phyloP scores from a whole-genome alignment of 371 early-diverging fungal genomes.

The Mucor racemosus region DNA sequence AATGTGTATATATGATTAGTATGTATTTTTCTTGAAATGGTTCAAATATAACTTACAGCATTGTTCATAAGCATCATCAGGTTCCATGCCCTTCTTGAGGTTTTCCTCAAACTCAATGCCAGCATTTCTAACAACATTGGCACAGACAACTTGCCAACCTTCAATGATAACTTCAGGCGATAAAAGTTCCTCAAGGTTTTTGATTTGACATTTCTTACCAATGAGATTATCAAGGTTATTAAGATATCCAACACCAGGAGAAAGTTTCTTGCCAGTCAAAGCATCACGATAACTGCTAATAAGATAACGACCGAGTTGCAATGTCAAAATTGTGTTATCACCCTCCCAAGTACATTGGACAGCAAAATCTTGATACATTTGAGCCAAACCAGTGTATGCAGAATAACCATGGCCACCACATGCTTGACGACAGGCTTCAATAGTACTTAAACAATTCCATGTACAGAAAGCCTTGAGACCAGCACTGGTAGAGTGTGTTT shows the following conservation, averaged over 20 bases:
- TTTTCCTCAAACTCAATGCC: slow-evolving; percentile 78
- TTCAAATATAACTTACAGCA: slow-evolving; percentile 47
- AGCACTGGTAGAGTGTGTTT: slow-evolving; percentile 90
- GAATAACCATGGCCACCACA: slow-evolving; percentile 95
- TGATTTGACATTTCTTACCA: slow-evolving; percentile 57
- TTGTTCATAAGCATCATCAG: slow-evolving; percentile 87
- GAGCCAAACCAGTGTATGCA: slow-evolving; percentile 87
- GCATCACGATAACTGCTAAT: slow-evolving; percentile 83
- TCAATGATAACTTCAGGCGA: slow-evolving; percentile 71
- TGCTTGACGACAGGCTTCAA: slow-evolving; percentile 90
- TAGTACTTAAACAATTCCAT: slow-evolving; percentile 85
- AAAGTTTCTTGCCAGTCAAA: slow-evolving; percentile 74
- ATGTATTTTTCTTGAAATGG: too few species aligned
- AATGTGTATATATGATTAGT: too few species aligned
- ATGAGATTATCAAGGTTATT: slow-evolving; percentile 62
- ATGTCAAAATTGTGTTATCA: slow-evolving; percentile 89
- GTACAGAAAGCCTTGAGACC: slow-evolving; percentile 97
- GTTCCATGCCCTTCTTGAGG: slow-evolving; percentile 68
- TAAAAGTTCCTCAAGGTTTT: slow-evolving; percentile 61
- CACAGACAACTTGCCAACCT: slow-evolving; percentile 87
- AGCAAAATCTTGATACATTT: slow-evolving; percentile 88
- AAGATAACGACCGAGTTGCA: slow-evolving; percentile 90
- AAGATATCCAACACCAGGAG: slow-evolving; percentile 85
- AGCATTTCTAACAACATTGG: slow-evolving; percentile 82
- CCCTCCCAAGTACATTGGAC: slow-evolving; percentile 96